Evolutionary conservation across 139 green algal genomes (phyloP).

Genomic region (Monoraphidium neglectum): DNA sequence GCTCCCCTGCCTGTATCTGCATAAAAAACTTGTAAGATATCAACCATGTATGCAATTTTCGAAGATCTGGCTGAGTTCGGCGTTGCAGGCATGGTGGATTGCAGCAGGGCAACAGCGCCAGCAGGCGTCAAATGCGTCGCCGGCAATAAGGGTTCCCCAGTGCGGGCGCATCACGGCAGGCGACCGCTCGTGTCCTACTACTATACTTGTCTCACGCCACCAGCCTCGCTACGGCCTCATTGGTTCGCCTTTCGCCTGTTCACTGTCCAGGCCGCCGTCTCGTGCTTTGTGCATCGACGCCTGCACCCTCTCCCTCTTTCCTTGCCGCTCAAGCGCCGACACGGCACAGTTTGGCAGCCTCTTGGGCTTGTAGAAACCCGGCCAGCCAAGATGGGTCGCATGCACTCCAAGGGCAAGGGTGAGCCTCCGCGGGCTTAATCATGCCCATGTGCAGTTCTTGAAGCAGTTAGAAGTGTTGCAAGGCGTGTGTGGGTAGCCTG

Average conservation of each 20-base stretch:
- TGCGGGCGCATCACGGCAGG: not conserved
- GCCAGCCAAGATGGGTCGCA: conserved; percentile 88
- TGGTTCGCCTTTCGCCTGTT: too few relatives aligned
- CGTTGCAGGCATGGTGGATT: too few relatives aligned
- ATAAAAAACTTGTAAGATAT: too few relatives aligned
- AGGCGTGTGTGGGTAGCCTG: not conserved
- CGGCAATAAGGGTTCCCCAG: not conserved
- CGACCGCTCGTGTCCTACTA: not conserved
- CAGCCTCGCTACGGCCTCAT: not conserved
- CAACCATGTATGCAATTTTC: too few relatives aligned
- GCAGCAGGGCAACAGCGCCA: too few relatives aligned
- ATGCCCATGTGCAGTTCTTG: too few relatives aligned
- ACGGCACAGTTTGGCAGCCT: too few relatives aligned
- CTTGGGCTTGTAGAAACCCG: not conserved
- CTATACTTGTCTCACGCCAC: not conserved
- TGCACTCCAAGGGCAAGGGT: conserved; percentile 82
- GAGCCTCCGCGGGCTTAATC: not conserved
- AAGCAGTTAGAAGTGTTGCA: conserved; percentile 13
- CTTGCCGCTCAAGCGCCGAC: too few relatives aligned
- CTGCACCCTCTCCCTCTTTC: not conserved
- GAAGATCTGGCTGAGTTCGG: too few relatives aligned
- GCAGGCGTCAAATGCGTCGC: conserved; percentile 19
- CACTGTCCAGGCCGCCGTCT: not conserved
- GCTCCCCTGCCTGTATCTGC: too few relatives aligned
- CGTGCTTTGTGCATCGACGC: conserved; percentile 1